Percentiles rank a stretch among this genome's conserved stretches.
Evolutionary conservation across 1,284 basidiomycete species (phyloP).

Genomic region (Cutaneotrichosporon mucoides): DNA sequence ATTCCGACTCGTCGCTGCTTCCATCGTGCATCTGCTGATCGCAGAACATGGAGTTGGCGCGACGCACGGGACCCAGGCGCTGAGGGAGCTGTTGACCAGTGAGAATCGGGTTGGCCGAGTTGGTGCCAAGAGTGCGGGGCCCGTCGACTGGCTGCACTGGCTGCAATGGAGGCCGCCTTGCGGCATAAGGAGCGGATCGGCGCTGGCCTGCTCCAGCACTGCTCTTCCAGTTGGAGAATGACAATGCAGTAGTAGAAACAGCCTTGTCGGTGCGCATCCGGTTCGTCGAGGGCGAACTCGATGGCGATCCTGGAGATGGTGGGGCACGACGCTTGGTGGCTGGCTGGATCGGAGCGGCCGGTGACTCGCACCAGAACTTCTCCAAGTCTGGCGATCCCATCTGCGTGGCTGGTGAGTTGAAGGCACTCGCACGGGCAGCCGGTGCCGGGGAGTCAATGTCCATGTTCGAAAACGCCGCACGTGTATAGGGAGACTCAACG

Average conservation of each 20-base stretch:
- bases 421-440: slow-evolving; percentile 8
- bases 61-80: slow-evolving; percentile 31
- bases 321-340: slow-evolving; percentile 33
- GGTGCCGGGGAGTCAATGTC: slow-evolving; percentile 40
- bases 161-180: slow-evolving; percentile 33
- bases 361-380: slow-evolving; percentile 46
- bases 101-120: slow-evolving; percentile 42
- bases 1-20: slow-evolving; percentile 40
- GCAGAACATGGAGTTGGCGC: slow-evolving; percentile 45
- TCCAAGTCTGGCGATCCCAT: slow-evolving; percentile 41
- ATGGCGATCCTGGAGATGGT: slow-evolving; percentile 41
- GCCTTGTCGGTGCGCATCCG: slow-evolving; percentile 39
- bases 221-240: slow-evolving; percentile 23
- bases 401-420: slow-evolving; percentile 22
- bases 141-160: slow-evolving; percentile 18
- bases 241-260: slow-evolving; percentile 32
- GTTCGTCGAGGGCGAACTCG: slow-evolving; percentile 43
- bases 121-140: slow-evolving; percentile 21
- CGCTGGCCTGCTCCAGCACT: slow-evolving; percentile 20
- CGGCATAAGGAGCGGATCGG: slow-evolving; percentile 19
- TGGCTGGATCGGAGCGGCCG: slow-evolving; percentile 28
- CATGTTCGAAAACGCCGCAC: slow-evolving; percentile 23
- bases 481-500: slow-evolving; percentile 12
- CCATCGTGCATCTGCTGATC: slow-evolving; percentile 33
- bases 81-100: slow-evolving; percentile 23